These are phyloP conservation scores for Dactylella cylindrospora DNA, from an alignment of 2,329 filamentous ascomycete genomes.

Conservation along the genomic window DNA sequence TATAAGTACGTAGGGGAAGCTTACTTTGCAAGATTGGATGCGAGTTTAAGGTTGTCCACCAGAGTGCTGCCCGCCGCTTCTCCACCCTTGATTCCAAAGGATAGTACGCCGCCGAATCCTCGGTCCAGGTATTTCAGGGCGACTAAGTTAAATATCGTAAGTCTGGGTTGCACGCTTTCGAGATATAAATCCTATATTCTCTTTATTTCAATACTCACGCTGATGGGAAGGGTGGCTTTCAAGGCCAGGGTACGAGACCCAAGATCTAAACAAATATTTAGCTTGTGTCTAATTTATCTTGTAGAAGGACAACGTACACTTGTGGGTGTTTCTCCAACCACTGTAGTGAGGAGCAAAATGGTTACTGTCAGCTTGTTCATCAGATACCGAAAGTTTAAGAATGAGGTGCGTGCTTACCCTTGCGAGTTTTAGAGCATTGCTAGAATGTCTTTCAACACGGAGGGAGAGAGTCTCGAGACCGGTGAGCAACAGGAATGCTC, in stretches of 20 bases:
- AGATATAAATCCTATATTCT: no score
- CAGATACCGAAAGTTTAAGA: not conserved
- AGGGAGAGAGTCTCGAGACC: slow-evolving; percentile 88
- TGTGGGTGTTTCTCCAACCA: slow-evolving; percentile 82
- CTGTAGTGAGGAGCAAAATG: slow-evolving; percentile 49
- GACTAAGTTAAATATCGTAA: slow-evolving; percentile 48
- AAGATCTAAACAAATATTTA: slow-evolving; percentile 56
- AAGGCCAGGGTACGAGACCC: slow-evolving; percentile 92
- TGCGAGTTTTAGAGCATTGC: slow-evolving; percentile 78
- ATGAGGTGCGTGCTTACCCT: slow-evolving; percentile 45
- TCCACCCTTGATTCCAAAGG: slow-evolving; percentile 89
- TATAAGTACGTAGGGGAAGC: slow-evolving; percentile 33
- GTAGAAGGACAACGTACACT: slow-evolving; percentile 55
- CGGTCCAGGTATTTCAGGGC: slow-evolving; percentile 81
- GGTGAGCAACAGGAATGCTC: slow-evolving; percentile 84
- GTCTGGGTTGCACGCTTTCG: not conserved
- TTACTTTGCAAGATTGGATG: slow-evolving; percentile 89
- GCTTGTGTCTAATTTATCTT: not conserved
- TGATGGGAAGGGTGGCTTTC: slow-evolving; percentile 77
- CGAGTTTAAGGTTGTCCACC: slow-evolving; percentile 91
- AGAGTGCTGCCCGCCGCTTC: slow-evolving; percentile 79
- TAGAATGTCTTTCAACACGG: slow-evolving; percentile 79
- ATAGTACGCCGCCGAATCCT: slow-evolving; percentile 87
- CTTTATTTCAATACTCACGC: slow-evolving; percentile 43
- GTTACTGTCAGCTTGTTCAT: no score